A percentile compares a stretch with the other conserved stretches of the same genome.
Conservation (phyloP, 1,284 basidiomycete species). For the Neonothopanus nambi region DNA sequence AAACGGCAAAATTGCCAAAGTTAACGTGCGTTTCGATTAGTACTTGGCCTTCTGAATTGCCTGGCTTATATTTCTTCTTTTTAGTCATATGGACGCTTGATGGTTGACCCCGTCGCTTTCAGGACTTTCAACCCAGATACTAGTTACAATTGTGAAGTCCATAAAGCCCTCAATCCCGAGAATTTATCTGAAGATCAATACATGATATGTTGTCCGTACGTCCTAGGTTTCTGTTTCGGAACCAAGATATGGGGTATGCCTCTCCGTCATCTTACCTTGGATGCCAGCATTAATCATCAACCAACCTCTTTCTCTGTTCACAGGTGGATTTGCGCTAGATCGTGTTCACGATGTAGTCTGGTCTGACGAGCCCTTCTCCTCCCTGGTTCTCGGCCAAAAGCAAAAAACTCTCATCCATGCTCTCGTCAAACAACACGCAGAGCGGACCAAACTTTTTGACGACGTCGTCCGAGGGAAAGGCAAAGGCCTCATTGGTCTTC, state of each 20-base stretch:
- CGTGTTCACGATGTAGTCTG: conserved; percentile 28
- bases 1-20: no score
- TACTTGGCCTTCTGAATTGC: no score
- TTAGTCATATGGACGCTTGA: conserved; percentile 29
- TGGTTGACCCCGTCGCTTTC: conserved; percentile 30
- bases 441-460: conserved; percentile 23
- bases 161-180: conserved; percentile 17
- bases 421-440: conserved; percentile 28
- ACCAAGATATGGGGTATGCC: conserved; percentile 31
- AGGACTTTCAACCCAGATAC: conserved; percentile 23
- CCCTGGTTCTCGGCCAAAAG: conserved; percentile 29
- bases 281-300: background rate
- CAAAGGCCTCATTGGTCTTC: conserved; percentile 28
- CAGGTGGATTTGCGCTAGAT: conserved; percentile 31
- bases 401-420: conserved; percentile 32
- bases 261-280: background rate
- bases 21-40: no score
- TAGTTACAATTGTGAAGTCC: conserved; percentile 21
- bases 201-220: conserved; percentile 28
- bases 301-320: background rate
- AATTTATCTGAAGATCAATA: conserved; percentile 28
- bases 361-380: conserved; percentile 29
- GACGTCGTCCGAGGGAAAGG: conserved; percentile 34
- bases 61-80: no score
- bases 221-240: conserved; percentile 31